Evolutionary conservation across 1,139 yeast genomes (phyloP), one percentile per base, ranked within the genome.

Genomic region (Magnusiomyces clavatus): DNA sequence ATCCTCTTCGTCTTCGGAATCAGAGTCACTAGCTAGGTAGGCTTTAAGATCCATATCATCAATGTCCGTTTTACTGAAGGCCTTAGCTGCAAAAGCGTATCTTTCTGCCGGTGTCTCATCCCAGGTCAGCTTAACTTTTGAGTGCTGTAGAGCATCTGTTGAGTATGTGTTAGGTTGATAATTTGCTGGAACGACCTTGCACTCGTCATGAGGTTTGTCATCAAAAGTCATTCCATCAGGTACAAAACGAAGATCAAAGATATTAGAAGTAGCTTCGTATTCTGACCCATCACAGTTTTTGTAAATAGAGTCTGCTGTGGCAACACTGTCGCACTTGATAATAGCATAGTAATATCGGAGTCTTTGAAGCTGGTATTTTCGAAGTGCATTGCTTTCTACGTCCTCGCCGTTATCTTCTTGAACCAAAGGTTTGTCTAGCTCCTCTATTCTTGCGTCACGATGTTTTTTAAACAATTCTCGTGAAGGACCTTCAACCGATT

Each of bases 41-140:
- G 97, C 97, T 64, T 88, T 83, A 71, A 90, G 85, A 67, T 94
- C 98, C 94, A 90, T 88, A 49, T 90, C 43, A 60, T 92, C 97
- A 49, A 90, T 77, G 64, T 94, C 98, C 66, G 85, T 83, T 64
- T 87, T 95, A 48, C 89, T 81, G 64, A 94, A 90, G 14, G 90
- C 89, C 60, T 83, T 81, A 16, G 86, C 77, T 0, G 96, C 80
- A 51, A 90, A 69, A 53, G 86, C 82, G n/a, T 81, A 69, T 65
- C 98, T 79, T 63, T 89, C 97, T 55, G 81, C 83, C 3, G 98
- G 98, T 0, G 97, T 94, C 69, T 92, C 97, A 68, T 94, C 99
- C 97, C 97, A 90, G 0, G 97, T 89, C 58, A 90, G 75, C 64
- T 87, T 87, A 47, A 90, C 97, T 63, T 88, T 89, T 13, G 96